phyloP scores from a whole-genome alignment of 768 basidiomycete species.

The Psilocybe azurescens region DNA sequence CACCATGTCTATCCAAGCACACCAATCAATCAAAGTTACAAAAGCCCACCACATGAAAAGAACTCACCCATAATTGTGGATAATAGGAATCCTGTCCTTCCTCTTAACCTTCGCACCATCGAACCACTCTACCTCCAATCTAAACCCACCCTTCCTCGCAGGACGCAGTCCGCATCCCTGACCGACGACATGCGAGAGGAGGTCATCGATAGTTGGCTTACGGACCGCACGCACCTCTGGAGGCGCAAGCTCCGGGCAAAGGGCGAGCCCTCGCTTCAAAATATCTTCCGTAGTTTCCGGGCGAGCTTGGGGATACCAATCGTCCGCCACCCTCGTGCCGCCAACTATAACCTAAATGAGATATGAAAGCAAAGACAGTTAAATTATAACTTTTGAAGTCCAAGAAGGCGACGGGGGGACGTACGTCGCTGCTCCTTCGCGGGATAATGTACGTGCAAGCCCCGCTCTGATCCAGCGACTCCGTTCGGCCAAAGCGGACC shows the following conservation, averaged over 20 bases:
- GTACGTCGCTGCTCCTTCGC: conserved; percentile 56
- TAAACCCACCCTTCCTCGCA: conserved; percentile 67
- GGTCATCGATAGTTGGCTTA: conserved; percentile 53
- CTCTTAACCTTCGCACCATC: conserved; percentile 17
- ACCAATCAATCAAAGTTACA: neutral
- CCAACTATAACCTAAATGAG: conserved; percentile 56
- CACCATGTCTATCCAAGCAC: conserved; percentile 52
- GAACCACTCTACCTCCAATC: conserved; percentile 42
- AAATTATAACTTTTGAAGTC: conserved; percentile 15
- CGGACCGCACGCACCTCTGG: conserved; percentile 53
- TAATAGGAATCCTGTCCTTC: conserved; percentile 23
- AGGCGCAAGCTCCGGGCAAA: conserved; percentile 63
- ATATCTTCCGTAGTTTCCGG: conserved; percentile 67
- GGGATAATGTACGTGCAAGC: conserved; percentile 70
- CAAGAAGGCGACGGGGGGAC: neutral
- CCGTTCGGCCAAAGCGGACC: conserved; percentile 60
- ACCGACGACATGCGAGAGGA: conserved; percentile 51
- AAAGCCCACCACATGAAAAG: neutral
- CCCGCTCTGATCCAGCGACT: conserved; percentile 41
- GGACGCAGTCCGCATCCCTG: conserved; percentile 71
- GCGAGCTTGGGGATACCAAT: conserved; percentile 74
- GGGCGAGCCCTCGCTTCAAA: conserved; percentile 51
- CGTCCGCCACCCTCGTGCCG: conserved; percentile 59
- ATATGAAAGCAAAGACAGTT: neutral
- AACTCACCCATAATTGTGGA: conserved; percentile 58